A percentile compares a stretch with the other conserved stretches of the same genome.
phyloP scores from a whole-genome alignment of 441 rosid species.

The Aleurites moluccanus region DNA sequence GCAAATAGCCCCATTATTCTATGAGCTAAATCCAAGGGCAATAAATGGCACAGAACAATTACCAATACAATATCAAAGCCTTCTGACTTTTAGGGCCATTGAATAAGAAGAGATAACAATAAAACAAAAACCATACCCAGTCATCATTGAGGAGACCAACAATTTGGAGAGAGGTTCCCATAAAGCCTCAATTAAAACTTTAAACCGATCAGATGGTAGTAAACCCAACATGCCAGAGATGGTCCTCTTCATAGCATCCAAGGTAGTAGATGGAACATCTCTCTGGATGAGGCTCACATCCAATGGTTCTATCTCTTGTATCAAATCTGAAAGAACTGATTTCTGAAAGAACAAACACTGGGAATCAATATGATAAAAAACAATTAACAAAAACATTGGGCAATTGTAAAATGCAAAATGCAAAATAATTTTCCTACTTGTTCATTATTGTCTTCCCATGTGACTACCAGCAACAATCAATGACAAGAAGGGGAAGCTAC shows the following conservation, averaged over 20 bases:
- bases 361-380: not conserved
- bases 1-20: not conserved
- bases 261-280: conserved; percentile 74
- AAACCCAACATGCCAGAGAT: conserved; percentile 95
- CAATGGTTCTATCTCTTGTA: conserved; percentile 86
- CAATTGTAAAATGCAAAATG: not conserved
- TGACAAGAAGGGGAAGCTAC: not conserved
- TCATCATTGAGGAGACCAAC: conserved; percentile 91
- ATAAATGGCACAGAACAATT: not conserved
- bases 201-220: conserved; percentile 92
- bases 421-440: not conserved
- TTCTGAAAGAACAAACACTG: conserved; percentile 45
- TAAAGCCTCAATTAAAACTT: conserved; percentile 75
- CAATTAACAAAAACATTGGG: not conserved
- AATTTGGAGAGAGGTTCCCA: conserved; percentile 94
- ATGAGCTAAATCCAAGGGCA: not conserved
- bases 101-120: not conserved
- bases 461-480: not conserved
- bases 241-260: conserved; percentile 96
- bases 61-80: not conserved
- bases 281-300: conserved; percentile 88
- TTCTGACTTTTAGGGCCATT: not conserved
- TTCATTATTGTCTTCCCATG: not conserved
- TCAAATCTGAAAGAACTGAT: conserved; percentile 54
- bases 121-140: conserved; percentile 62